Evolutionary conservation across 108 stramenopile species (phyloP).

Genomic region (Pseudonitzschia delicatissima): DNA sequence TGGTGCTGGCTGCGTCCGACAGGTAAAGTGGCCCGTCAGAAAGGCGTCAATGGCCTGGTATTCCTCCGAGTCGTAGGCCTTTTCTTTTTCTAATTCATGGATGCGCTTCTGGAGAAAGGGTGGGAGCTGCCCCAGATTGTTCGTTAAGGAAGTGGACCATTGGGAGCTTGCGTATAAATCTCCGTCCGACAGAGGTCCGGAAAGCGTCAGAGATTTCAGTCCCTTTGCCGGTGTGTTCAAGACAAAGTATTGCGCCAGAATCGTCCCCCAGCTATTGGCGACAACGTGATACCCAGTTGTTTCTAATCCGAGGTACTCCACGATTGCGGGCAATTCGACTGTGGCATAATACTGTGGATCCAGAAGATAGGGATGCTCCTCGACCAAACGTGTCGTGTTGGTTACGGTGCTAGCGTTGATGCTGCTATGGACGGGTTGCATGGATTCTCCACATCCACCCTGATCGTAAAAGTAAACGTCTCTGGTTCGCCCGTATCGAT

Average conservation of each 20-base stretch:
- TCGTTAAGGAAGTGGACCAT: constrained; percentile 31
- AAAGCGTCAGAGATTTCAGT: not conserved
- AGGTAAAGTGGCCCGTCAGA: constrained; percentile 36
- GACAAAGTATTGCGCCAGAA: constrained; percentile 36
- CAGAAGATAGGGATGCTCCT: constrained; percentile 32
- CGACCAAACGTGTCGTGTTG: constrained; percentile 17
- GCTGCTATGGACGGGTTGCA: constrained; percentile 29
- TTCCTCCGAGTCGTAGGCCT: constrained; percentile 29
- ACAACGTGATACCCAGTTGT: constrained; percentile 27
- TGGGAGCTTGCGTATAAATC: constrained; percentile 35
- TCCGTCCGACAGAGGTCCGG: constrained; percentile 41
- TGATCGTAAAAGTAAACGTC: constrained; percentile 54
- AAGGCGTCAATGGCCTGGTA: constrained; percentile 34
- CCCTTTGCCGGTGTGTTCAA: not conserved
- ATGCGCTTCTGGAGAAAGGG: constrained; percentile 40
- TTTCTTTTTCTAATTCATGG: constrained; percentile 24
- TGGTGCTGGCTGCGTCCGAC: constrained; percentile 30
- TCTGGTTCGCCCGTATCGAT: constrained; percentile 3
- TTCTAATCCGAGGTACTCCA: constrained; percentile 28
- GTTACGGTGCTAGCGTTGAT: constrained; percentile 10
- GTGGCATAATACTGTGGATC: constrained; percentile 40
- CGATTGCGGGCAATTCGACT: constrained; percentile 38
- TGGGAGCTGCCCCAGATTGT: constrained; percentile 34
- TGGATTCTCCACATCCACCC: constrained; percentile 40
- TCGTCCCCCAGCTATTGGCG: constrained; percentile 43